These are phyloP conservation scores for Hyaloscypha variabilis DNA, from an alignment of 495 filamentous ascomycete species.

Conservation along the genomic window DNA sequence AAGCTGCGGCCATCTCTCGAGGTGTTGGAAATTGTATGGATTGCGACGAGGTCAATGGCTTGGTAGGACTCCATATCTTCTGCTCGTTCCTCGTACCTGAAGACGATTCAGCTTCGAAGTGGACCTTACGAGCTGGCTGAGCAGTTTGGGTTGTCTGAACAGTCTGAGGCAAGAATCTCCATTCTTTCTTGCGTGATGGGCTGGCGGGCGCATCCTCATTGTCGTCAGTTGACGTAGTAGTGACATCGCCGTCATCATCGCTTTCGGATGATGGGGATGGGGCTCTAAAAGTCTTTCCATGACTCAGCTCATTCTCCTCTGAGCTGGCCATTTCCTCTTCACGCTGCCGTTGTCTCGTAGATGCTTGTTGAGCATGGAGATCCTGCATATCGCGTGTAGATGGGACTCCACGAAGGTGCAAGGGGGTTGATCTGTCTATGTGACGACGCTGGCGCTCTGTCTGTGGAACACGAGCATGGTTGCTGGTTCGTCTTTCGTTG, in stretches of 20 bases:
- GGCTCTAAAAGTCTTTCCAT: neutral
- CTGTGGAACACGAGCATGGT: neutral
- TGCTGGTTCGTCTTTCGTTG: neutral
- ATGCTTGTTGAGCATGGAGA: neutral
- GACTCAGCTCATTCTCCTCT: neutral
- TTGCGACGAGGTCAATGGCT: too few species aligned
- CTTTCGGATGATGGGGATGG: neutral
- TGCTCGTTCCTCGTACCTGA: too few species aligned
- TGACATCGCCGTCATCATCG: too few species aligned
- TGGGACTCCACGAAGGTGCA: neutral
- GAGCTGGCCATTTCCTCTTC: neutral
- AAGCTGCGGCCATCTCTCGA: too few species aligned
- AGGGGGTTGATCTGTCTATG: neutral
- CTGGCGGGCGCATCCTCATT: neutral
- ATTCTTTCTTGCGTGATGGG: neutral
- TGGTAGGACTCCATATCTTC: too few species aligned
- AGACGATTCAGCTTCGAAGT: too few species aligned
- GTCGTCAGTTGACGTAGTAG: neutral
- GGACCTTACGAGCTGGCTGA: too few species aligned
- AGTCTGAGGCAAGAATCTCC: neutral
- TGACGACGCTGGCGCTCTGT: constrained; percentile 4
- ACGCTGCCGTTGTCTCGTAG: neutral
- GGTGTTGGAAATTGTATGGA: too few species aligned
- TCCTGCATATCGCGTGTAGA: neutral
- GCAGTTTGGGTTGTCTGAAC: neutral